Evolutionary conservation across 805 yeast species (phyloP).

Genomic region (Saccharomycopsis fibuligera): DNA sequence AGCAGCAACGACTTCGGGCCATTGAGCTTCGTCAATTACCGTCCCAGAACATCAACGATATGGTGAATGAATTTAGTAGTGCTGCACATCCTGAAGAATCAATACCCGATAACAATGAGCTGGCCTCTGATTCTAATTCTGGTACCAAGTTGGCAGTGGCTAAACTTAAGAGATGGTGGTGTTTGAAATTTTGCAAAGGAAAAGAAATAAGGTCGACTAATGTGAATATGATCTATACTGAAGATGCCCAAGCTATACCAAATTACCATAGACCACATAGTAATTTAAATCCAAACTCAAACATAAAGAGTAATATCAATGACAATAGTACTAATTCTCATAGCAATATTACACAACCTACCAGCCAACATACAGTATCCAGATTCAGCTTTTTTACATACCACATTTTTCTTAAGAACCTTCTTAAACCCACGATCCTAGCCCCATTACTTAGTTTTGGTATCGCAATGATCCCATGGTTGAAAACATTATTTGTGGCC

Average conservation of each 20-base stretch:
- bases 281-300: not conserved
- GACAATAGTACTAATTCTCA: constrained; percentile 19
- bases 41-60: constrained; percentile 37
- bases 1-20: constrained; percentile 13
- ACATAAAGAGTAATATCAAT: not conserved
- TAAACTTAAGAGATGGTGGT: not conserved
- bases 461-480: constrained; percentile 80
- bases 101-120: too few species aligned
- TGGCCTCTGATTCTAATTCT: not conserved
- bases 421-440: constrained; percentile 63
- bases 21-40: constrained; percentile 26
- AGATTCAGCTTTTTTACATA: constrained; percentile 17
- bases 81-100: constrained; percentile 12
- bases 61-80: constrained; percentile 41
- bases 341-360: not conserved
- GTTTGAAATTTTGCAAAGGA: too few species aligned
- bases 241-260: not conserved
- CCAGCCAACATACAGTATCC: too few species aligned
- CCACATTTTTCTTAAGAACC: constrained; percentile 38
- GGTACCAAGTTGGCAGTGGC: not conserved
- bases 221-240: not conserved
- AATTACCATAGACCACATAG: not conserved
- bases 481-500: constrained; percentile 58
- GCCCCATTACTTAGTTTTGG: constrained; percentile 57
- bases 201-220: not conserved